Conservation (phyloP, 306 rosid genomes). For the Cicer bijugum region DNA sequence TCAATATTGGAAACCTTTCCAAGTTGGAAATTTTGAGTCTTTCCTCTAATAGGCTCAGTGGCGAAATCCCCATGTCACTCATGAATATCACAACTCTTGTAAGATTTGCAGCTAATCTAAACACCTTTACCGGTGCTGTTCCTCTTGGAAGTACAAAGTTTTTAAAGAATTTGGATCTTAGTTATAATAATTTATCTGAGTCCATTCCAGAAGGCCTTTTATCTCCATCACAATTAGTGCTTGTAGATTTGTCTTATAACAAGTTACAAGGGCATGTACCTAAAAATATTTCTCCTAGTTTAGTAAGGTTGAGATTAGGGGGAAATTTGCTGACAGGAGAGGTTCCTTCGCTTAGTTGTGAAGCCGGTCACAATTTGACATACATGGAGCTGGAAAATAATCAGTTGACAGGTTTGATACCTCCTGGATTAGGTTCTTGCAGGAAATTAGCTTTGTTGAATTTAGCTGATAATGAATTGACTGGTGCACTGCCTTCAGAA, state of each 20-base stretch:
- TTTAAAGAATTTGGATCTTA: slow-evolving; percentile 67
- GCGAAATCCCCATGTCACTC: slow-evolving; percentile 58
- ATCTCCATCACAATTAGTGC: slow-evolving; percentile 48
- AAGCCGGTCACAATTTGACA: slow-evolving; percentile 29
- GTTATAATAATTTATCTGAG: slow-evolving; percentile 54
- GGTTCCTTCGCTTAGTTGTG: slow-evolving; percentile 48
- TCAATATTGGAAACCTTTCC: slow-evolving; percentile 55
- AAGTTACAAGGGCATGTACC: slow-evolving; percentile 57
- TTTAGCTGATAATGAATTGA: slow-evolving; percentile 62
- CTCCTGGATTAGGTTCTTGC: slow-evolving; percentile 57
- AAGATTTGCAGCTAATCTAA: slow-evolving; percentile 73
- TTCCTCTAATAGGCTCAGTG: slow-evolving; percentile 55
- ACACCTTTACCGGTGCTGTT: slow-evolving; percentile 52
- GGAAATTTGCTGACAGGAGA: slow-evolving; percentile 51
- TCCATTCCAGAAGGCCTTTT: slow-evolving; percentile 60
- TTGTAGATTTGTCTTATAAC: slow-evolving; percentile 72
- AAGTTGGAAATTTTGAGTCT: slow-evolving; percentile 66
- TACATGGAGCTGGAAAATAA: slow-evolving; percentile 77
- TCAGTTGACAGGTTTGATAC: slow-evolving; percentile 54
- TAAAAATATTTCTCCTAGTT: slow-evolving; percentile 44
- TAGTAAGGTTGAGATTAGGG: slow-evolving; percentile 78
- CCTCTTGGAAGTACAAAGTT: slow-evolving; percentile 58
- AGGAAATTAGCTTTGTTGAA: slow-evolving; percentile 61
- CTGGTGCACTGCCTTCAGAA: slow-evolving; percentile 57
- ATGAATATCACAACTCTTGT: slow-evolving; percentile 47